Percentiles rank a stretch among this genome's conserved stretches.
phyloP scores from a whole-genome alignment of 768 basidiomycete species.

The Pleurotus tuoliensis region DNA sequence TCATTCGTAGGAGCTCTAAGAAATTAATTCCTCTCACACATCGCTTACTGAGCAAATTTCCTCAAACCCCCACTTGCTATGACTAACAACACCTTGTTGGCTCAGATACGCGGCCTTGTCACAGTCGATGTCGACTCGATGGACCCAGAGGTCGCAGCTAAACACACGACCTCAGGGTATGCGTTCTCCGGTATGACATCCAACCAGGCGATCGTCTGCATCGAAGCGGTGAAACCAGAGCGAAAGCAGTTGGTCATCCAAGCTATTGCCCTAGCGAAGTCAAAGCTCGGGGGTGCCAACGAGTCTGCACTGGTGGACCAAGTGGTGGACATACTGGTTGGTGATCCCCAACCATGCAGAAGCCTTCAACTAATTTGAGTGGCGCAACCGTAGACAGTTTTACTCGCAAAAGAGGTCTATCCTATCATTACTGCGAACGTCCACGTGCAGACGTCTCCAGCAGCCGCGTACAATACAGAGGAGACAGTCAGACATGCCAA shows the following conservation, averaged over 20 bases:
- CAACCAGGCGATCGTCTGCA: conserved; percentile 42
- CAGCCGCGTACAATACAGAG: conserved; percentile 35
- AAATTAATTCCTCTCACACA: too few relatives aligned
- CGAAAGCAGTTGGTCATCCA: conserved; percentile 25
- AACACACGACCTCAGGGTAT: conserved; percentile 21
- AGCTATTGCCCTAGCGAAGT: conserved; percentile 27
- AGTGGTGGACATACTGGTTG: conserved; percentile 36
- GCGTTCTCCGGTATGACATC: conserved; percentile 46
- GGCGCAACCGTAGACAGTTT: conserved; percentile 30
- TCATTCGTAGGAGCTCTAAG: too few relatives aligned
- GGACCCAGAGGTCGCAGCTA: conserved; percentile 35
- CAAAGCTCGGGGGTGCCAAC: conserved; percentile 12
- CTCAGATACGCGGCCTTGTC: conserved; percentile 29
- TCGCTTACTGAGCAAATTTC: too few relatives aligned
- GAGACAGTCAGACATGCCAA: conserved; percentile 39
- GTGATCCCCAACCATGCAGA: not conserved
- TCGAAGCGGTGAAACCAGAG: conserved; percentile 28
- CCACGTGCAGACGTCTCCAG: conserved; percentile 41
- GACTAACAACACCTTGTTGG: conserved; percentile 25
- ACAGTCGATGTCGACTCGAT: conserved; percentile 47
- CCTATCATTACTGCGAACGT: conserved; percentile 40
- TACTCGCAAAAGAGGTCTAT: conserved; percentile 38
- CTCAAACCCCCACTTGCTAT: too few relatives aligned
- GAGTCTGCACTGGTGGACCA: conserved; percentile 24
- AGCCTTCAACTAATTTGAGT: not conserved